Evolutionary conservation across 2,329 filamentous ascomycete species (phyloP).

Genomic region (Cercospora sp.): DNA sequence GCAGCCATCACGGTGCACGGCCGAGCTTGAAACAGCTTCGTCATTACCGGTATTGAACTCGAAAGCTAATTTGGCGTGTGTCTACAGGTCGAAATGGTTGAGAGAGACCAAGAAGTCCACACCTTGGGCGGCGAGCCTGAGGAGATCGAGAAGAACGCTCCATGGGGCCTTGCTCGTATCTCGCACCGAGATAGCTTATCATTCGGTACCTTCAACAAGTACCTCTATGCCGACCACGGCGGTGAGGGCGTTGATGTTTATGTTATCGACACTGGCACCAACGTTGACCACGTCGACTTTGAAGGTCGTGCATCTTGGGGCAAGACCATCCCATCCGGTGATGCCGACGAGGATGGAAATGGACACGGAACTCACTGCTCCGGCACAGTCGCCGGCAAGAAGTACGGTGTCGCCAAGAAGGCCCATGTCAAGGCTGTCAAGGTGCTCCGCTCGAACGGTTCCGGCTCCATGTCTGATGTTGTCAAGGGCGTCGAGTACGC

Average conservation of each 20-base stretch:
- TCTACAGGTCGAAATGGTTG: conserved; percentile 86
- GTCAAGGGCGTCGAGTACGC: conserved; percentile 98
- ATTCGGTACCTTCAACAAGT: conserved; percentile 97
- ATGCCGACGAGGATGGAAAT: conserved; percentile 90
- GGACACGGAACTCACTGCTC: conserved; percentile 99
- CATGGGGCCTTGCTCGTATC: conserved; percentile 98
- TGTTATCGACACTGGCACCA: conserved; percentile 97
- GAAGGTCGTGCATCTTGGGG: conserved; percentile 95
- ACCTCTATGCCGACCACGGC: conserved; percentile 84
- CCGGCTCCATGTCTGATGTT: conserved; percentile 97
- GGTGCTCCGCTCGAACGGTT: conserved; percentile 95
- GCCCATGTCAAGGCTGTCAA: conserved; percentile 96
- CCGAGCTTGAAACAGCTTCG: conserved; percentile 12
- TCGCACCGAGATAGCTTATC: conserved; percentile 85
- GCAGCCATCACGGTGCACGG: conserved; percentile 17
- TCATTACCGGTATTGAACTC: not conserved
- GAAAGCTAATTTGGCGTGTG: conserved; percentile 7
- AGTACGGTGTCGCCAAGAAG: conserved; percentile 99
- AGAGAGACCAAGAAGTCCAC: conserved; percentile 90
- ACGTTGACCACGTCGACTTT: conserved; percentile 91
- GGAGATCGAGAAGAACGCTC: conserved; percentile 82
- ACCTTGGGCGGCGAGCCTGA: conserved; percentile 59
- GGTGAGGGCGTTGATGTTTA: conserved; percentile 99
- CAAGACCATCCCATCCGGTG: conserved; percentile 85
- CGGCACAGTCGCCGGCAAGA: conserved; percentile 94